Percentiles rank a stretch among this genome's conserved stretches.
These are phyloP conservation scores for Hygrocybe coccinea DNA, from an alignment of 768 basidiomycete species.

Conservation along the genomic window DNA sequence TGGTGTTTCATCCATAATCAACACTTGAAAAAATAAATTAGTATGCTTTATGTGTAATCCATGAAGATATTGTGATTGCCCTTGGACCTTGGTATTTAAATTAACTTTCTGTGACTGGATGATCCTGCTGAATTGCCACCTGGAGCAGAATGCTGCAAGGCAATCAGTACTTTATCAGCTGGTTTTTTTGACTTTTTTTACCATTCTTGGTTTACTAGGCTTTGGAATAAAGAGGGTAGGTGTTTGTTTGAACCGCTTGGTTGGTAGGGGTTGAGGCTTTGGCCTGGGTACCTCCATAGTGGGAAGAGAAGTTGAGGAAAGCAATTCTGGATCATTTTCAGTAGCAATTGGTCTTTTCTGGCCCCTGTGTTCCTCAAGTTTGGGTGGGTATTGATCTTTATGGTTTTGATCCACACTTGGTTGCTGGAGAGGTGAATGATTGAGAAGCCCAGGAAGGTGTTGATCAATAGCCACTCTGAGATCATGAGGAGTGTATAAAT, in stretches of 20 bases:
- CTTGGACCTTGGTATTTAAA: no score
- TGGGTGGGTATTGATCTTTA: not conserved
- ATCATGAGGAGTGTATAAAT: constrained; percentile 37
- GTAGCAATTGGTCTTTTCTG: not conserved
- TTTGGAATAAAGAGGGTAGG: constrained; percentile 10
- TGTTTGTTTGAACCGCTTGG: constrained; percentile 8
- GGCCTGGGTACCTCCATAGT: not conserved
- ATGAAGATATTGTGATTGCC: no score
- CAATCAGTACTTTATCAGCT: no score
- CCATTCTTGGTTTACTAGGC: not conserved
- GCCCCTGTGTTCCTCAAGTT: not conserved
- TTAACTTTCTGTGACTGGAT: no score
- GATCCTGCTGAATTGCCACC: no score
- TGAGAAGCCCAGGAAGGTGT: not conserved
- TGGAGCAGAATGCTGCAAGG: no score
- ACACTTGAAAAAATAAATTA: no score
- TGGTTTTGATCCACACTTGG: not conserved
- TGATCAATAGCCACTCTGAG: constrained; percentile 18
- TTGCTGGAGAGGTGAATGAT: not conserved
- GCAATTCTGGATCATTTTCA: not conserved
- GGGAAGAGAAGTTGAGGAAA: not conserved
- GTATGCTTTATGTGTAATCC: no score
- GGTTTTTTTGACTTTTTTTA: not conserved
- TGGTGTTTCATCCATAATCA: no score
- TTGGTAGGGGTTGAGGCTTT: not conserved